These are phyloP conservation scores for Daucus carota DNA, from an alignment of 129 eudicot species.

Conservation along the genomic window DH1_v3.0 NC_030381.2:31756001-31756500, in stretches of 20 bases:
- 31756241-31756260: not conserved
- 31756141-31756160: conserved; percentile 55
- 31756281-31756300: not conserved
- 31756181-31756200: conserved; percentile 91
- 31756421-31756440: not conserved
- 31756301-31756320: not conserved
- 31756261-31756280: conserved; percentile 19
- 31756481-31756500: not conserved
- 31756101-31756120: conserved; percentile 63
- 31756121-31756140: conserved; percentile 30
- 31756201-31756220: conserved; percentile 92
- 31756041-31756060: conserved; percentile 1
- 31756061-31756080: conserved; percentile 31
- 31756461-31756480: not conserved
- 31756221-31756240: conserved; percentile 28
- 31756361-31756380: not conserved
- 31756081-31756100: conserved; percentile 61
- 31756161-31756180: conserved; percentile 43
- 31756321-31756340: not conserved
- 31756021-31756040: not conserved
- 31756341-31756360: not conserved
- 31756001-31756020: not conserved
- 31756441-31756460: not conserved
- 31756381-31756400: not conserved
- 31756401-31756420: too few species aligned